Evolutionary conservation across 108 stramenopile genomes (phyloP).

Genomic region (Skeletonema marinoi): DNA sequence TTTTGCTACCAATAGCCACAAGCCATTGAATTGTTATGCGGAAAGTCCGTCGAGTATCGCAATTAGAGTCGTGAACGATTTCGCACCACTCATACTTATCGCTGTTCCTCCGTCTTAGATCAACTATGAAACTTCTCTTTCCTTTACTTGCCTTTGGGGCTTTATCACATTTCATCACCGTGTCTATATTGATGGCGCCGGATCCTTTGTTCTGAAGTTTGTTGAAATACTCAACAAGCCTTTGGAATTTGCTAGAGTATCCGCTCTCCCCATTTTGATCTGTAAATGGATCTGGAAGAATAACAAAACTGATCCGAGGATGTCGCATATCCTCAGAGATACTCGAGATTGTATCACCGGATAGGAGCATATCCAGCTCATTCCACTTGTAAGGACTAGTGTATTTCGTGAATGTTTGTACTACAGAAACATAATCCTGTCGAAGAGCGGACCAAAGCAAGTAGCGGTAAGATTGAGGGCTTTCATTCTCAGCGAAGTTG

Average conservation of each 20-base stretch:
- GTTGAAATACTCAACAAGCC: constrained; percentile 71
- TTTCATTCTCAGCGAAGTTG: constrained; percentile 68
- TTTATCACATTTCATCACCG: constrained; percentile 34
- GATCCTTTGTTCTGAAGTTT: constrained; percentile 61
- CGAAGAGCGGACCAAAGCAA: constrained; percentile 59
- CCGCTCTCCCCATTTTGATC: constrained; percentile 66
- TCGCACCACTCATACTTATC: constrained; percentile 90
- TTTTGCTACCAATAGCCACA: constrained; percentile 79
- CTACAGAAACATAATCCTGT: constrained; percentile 55
- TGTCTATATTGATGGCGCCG: constrained; percentile 49
- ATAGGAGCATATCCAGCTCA: constrained; percentile 81
- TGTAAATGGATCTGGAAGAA: constrained; percentile 67
- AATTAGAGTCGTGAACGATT: constrained; percentile 67
- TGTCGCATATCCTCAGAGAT: constrained; percentile 73
- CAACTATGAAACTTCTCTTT: constrained; percentile 62
- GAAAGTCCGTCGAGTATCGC: constrained; percentile 76
- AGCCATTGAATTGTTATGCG: constrained; percentile 89
- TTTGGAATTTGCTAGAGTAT: constrained; percentile 66
- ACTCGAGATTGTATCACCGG: constrained; percentile 66
- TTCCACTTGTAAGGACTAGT: constrained; percentile 80
- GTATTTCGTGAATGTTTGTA: constrained; percentile 88
- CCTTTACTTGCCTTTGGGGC: constrained; percentile 43
- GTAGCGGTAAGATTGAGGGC: constrained; percentile 55
- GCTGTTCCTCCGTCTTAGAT: constrained; percentile 58
- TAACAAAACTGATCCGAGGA: constrained; percentile 73